Evolutionary conservation across 306 rosid genomes (phyloP), one percentile per base, ranked within the genome.

Genomic region (Lathyrus oleraceus): DNA sequence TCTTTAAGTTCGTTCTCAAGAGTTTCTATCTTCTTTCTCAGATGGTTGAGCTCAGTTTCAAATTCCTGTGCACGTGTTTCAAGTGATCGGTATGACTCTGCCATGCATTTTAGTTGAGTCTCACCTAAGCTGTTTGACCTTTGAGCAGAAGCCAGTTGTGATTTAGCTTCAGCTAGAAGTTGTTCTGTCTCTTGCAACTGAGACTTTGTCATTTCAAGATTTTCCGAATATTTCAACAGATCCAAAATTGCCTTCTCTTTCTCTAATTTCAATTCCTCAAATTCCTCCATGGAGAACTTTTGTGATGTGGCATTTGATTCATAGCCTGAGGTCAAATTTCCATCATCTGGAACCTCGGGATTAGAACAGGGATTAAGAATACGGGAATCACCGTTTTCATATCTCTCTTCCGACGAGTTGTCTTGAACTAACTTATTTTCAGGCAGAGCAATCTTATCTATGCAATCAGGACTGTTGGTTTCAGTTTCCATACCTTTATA

Each of bases 91-190:
- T 95, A 95, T 2, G 99, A 95, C 77, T 95, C 97, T 51, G 93
- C 92, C 99, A 95, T 91, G 52, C 99, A 95, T 85, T 89, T 95
- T 58, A 95, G 85, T 86, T 95, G 99, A 0, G 99, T 95, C 82
- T 95, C 99, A 28, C 91, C 65, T 72, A 95, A 76, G 85, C 95
- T 82, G 81, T 91, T 95, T 51, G 97, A 85, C 57, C 85, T 87
- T 72, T 89, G 87, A 74, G 92, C 89, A 71, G 92, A 87, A 73
- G 93, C 82, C 82, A 95, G 69, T 35, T 91, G 99, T 70, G 87
- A 89, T 76, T 87, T 89, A 69, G 84, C 84, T 72, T 95, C 99
- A 57, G 93, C 87, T 51, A 95, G 86, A 87, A 83, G 91, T 82
- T 86, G 95, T 75, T 91, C 99, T 0, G 96, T 89, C 78, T 91